phyloP scores from a whole-genome alignment of 1,284 basidiomycete species.

The Apiotrichum laibachii region DNA sequence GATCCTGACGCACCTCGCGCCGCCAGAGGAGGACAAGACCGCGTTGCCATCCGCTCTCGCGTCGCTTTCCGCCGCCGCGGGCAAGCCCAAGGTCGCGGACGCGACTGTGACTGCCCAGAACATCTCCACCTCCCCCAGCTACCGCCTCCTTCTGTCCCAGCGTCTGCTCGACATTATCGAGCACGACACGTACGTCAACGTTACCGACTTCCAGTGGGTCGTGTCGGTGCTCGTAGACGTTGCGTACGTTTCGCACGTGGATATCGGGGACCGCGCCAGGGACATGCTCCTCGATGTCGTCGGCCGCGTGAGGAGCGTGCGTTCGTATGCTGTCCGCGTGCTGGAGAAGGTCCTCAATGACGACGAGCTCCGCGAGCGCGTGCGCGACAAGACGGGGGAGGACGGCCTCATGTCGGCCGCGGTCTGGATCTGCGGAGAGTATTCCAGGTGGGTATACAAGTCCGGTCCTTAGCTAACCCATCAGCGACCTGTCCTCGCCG shows the following conservation, averaged over 20 bases:
- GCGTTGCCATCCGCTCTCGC: conserved; percentile 37
- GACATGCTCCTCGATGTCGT: conserved; percentile 84
- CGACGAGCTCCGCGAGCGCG: conserved; percentile 61
- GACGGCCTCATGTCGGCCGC: conserved; percentile 85
- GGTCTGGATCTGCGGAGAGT: conserved; percentile 94
- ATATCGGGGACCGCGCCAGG: conserved; percentile 70
- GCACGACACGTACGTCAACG: conserved; percentile 76
- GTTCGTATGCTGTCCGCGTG: conserved; percentile 74
- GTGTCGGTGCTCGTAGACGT: conserved; percentile 88
- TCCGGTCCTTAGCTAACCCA: neutral
- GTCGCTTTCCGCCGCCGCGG: conserved; percentile 32
- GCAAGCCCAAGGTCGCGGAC: conserved; percentile 20
- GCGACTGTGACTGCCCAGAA: conserved; percentile 36
- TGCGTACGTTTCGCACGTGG: conserved; percentile 74
- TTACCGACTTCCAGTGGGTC: conserved; percentile 95
- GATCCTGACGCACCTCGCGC: conserved; percentile 77
- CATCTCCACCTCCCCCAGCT: conserved; percentile 62
- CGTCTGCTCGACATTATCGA: conserved; percentile 79
- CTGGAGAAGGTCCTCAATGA: conserved; percentile 78
- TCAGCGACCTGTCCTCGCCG: conserved; percentile 32
- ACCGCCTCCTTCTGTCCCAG: conserved; percentile 75
- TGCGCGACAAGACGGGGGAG: conserved; percentile 60
- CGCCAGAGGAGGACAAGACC: conserved; percentile 53
- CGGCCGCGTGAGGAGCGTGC: conserved; percentile 71
- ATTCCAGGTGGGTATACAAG: conserved; percentile 53